Base-by-base conservation (phyloP, 352 stramenopile species). In the Elongisporangium senticosum region DNA sequence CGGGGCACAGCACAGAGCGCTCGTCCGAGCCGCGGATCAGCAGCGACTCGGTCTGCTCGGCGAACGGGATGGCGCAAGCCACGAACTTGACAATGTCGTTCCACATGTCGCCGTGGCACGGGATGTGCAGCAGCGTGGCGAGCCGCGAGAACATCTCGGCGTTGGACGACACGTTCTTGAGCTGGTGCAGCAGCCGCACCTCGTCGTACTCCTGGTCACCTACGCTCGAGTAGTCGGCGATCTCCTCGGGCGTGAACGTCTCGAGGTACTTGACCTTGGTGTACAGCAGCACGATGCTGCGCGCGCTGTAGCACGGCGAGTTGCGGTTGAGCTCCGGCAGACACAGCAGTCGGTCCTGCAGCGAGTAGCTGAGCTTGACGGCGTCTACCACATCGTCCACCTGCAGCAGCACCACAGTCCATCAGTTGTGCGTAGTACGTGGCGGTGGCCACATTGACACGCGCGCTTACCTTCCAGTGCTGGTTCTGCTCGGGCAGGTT, bases 1-100 rank as follows among this genome's bases (percentile, higher is more conserved):
- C 59, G n/a, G 82, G 68, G 59, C 79, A 89, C 6, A 96, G 54
- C 28, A 88, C 60, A 22, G 87, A 91, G 22, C 88, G 83, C 58
- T 96, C 88, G 62, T 96, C 88, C 51, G 86, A 95, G 23, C 88
- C 88, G 23, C 81, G 83, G 22, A 91, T 71, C 33, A 96, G 64
- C 33, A 95, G 63, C 49, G 83, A 86, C 73, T 94, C 86, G 48
- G 86, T 95, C 58, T 88, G 85, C 59, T 94, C 82, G 8, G 84
- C 84, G 49, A 94, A 94, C 15, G 82, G 84, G 59, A 91, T 64
- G 26, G 84, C 84, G 43, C 78, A 81, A 19, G 72, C 70, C 19
- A 90, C 82, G 56, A 92, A 92, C 61, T 86, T 87, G 53, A 72
- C 64, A 48, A 90, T 86, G 68, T 92, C 82, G 55, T 86, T 81